phyloP scores from a whole-genome alignment of 345 rosid species.

The Bruguiera parviflora region DNA sequence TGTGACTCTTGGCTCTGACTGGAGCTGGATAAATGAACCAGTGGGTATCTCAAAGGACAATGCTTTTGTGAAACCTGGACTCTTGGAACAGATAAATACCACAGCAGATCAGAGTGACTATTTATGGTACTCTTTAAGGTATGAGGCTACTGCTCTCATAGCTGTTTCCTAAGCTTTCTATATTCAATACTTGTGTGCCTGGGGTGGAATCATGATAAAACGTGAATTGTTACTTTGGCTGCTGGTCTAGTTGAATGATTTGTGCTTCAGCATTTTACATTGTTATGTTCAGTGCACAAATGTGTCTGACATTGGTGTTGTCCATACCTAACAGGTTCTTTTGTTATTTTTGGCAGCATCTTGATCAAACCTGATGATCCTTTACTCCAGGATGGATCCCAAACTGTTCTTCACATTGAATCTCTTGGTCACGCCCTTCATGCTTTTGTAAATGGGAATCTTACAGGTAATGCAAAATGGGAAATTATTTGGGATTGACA shows the following conservation, averaged over 20 bases:
- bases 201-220: too few relatives aligned
- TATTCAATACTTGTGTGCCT: neutral
- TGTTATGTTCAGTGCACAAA: too few relatives aligned
- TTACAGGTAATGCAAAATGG: conserved; percentile 45
- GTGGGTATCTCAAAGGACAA: conserved; percentile 67
- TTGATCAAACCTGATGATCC: conserved; percentile 47
- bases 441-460: conserved; percentile 75
- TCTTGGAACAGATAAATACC: conserved; percentile 81
- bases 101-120: conserved; percentile 84
- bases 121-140: conserved; percentile 94
- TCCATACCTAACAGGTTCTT: neutral
- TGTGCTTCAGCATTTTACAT: too few relatives aligned
- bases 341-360: conserved; percentile 37
- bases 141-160: conserved; percentile 7
- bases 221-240: too few relatives aligned
- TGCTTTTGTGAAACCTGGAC: conserved; percentile 60
- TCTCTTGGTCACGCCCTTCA: conserved; percentile 86
- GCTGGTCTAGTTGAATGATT: too few relatives aligned
- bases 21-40: conserved; percentile 85
- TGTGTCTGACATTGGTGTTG: neutral
- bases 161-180: conserved; percentile 4
- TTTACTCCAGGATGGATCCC: conserved; percentile 65
- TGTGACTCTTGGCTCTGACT: conserved; percentile 41
- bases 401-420: conserved; percentile 64
- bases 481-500: neutral